phyloP scores from a whole-genome alignment of 805 yeast genomes.

The Starmerella cellae region DNA sequence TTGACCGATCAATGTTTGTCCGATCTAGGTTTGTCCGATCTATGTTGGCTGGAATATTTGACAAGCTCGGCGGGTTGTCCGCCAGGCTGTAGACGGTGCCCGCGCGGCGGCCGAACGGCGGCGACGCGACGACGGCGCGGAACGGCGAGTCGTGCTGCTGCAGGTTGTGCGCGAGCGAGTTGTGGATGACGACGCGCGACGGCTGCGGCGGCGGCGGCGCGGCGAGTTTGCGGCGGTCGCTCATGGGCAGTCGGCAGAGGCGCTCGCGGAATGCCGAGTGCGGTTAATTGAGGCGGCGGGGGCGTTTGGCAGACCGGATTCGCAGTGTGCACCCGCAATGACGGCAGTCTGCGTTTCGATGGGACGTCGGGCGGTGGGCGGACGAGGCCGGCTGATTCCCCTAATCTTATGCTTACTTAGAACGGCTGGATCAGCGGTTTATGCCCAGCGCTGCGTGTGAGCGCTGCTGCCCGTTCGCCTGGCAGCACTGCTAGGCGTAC shows the following conservation, averaged over 20 bases:
- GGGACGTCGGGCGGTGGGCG: no score
- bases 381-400: no score
- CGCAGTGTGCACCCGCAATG: no score
- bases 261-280: no score
- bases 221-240: neutral
- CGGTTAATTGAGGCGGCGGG: no score
- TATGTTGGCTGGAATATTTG: neutral
- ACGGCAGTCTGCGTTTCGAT: no score
- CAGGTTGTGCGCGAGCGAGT: conserved; percentile 17
- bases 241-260: neutral
- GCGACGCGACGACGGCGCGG: neutral
- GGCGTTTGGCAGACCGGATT: no score
- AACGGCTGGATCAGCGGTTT: no score
- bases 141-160: conserved; percentile 4
- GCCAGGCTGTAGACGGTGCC: neutral
- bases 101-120: neutral
- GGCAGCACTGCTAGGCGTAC: no score
- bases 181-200: conserved; percentile 18
- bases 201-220: neutral
- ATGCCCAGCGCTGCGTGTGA: no score
- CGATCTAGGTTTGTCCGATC: neutral
- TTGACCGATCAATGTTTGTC: neutral
- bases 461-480: no score
- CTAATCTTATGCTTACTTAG: no score
- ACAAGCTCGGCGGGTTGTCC: neutral